Evolutionary conservation across 805 yeast species (phyloP), one percentile per base, ranked within the genome.

Genomic region (Isabelozyma pseudorhagii): DNA sequence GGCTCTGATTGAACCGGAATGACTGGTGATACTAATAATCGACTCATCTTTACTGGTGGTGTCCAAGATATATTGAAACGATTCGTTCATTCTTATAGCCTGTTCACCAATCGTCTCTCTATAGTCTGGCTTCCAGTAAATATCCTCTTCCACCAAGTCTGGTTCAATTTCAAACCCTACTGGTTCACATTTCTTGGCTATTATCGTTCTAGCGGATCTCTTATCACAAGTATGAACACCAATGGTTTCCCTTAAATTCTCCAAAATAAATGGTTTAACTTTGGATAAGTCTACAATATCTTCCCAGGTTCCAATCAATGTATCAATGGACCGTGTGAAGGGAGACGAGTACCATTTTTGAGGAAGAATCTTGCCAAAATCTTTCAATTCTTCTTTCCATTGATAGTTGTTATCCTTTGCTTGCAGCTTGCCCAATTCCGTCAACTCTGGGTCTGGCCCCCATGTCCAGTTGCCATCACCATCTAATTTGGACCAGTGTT

Each of bases 221-320:
- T 71, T 71, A 59, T 80, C 82, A 55, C 83, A 80, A 5, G 78
- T 69, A 58, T 80, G 82, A 5, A 71, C 68, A 1, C 83, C 83
- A 29, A 71, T 68, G 10, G 77, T 73, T 56, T 80, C 84, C 42
- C 84, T 64, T 21, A 80, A 56, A 41, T 72, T 69, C 51, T 80
- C 83, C 55, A 67, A 64, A 54, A 79, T 70, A 29, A 67, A 54
- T 1, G 81, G 81, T 46, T 59, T 46, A 14, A 56, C 48, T 7
- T 58, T 46, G 40, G 50, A 13, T n/a, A 62, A 46, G 18, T 61
- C 58, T 8, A 61, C 52, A 18, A 68, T 58, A 18, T 64, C 72
- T 11, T 65, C 54, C 83, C 83, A 80, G 5, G 83, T 77, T 51
- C 67, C 56, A 8, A 70, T 63, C 59, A 79, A 64, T 8, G 84